A percentile compares a stretch with the other conserved stretches of the same genome.
These are phyloP conservation scores for Trichomonas gallinae DNA, from an alignment of 208 protist genomes.

Conservation along the genomic window DNA sequence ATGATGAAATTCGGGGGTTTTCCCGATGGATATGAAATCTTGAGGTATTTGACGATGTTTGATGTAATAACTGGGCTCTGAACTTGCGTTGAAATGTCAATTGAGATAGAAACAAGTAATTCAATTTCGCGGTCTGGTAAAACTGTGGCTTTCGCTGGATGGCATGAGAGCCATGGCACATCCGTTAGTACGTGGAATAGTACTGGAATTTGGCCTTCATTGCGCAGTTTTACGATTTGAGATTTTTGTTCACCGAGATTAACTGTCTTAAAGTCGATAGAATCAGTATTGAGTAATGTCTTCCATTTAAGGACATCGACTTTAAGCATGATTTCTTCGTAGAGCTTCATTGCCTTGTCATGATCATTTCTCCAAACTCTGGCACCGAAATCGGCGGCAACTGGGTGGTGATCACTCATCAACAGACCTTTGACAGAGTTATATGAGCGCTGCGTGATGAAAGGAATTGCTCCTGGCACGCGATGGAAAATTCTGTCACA, in stretches of 20 bases:
- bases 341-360: neutral
- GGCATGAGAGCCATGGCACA: neutral
- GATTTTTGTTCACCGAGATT: neutral
- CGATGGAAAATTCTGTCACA: constrained; percentile 34
- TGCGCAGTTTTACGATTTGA: neutral
- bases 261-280: neutral
- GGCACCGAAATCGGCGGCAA: neutral
- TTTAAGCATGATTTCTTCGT: neutral
- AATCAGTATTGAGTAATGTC: neutral
- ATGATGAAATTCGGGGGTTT: neutral
- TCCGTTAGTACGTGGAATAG: neutral
- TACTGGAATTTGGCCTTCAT: neutral
- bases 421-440: neutral
- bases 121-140: neutral
- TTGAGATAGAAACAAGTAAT: neutral
- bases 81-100: neutral
- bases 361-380: neutral
- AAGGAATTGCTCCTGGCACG: neutral
- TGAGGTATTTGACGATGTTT: neutral
- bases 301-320: neutral
- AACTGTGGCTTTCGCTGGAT: neutral
- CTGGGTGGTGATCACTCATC: neutral
- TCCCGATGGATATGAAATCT: neutral
- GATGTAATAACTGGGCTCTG: neutral
- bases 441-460: neutral